Percentiles rank a stretch among this genome's conserved stretches.
phyloP scores from a whole-genome alignment of 2,329 filamentous ascomycete species.

The Penicillium aurantiogriseum region DNA sequence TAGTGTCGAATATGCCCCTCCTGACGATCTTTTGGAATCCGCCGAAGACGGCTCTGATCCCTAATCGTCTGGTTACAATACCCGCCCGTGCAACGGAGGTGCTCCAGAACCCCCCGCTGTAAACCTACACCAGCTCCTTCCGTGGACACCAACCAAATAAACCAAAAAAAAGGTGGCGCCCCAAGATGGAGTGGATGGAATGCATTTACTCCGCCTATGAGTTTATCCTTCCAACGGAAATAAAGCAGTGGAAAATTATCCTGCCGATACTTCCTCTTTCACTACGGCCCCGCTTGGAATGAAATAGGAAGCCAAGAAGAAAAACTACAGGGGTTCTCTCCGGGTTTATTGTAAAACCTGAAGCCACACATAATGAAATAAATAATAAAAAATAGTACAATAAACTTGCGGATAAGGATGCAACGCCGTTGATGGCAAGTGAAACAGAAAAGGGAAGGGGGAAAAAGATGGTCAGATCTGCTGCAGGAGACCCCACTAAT shows the following conservation, averaged over 20 bases:
- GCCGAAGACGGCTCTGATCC: constrained; percentile 6
- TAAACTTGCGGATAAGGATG: neutral
- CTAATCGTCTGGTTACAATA: constrained; percentile 2
- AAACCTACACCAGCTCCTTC: constrained; percentile 6
- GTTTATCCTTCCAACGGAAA: neutral
- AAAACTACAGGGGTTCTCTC: neutral
- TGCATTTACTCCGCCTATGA: neutral
- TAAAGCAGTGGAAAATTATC: neutral
- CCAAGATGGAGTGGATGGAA: neutral
- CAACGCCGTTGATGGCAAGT: neutral
- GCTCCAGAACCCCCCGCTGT: neutral
- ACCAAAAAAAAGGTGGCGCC: neutral
- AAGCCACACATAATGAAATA: neutral
- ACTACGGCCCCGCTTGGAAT: neutral
- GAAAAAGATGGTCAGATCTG: neutral
- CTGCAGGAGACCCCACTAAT: constrained; percentile 2
- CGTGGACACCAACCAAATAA: neutral
- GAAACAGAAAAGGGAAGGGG: neutral
- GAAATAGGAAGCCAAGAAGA: neutral
- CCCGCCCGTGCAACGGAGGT: neutral
- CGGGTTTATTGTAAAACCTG: neutral
- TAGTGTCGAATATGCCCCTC: constrained; percentile 2
- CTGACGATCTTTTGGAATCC: constrained; percentile 9
- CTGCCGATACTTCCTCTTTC: constrained; percentile 2
- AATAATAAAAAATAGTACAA: neutral